Evolutionary conservation across 2,329 filamentous ascomycete genomes (phyloP), one percentile per base, ranked within the genome.

Genomic region (Aspergillus bombycis): DNA sequence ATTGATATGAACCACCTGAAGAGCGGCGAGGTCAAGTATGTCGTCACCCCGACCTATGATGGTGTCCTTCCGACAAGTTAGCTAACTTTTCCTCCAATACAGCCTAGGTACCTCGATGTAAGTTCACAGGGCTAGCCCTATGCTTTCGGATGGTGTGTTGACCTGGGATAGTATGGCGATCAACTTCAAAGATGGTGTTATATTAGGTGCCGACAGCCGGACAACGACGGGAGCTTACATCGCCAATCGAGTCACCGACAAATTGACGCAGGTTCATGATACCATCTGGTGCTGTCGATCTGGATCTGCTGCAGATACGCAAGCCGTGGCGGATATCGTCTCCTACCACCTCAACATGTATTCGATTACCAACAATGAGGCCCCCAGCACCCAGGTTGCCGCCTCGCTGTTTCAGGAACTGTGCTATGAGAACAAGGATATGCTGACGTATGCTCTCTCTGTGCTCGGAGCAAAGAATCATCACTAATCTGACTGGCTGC

Each of bases 211-310:
- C 74, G 95, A 99, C 81, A 97, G 93, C 75, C 89, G 95, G 84
- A 99, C 95, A 70, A 99, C 95, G 54, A 99, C 94, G 61, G 95
- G 95, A 74, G 89, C 94, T 72, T 99, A 98, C 86, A 98, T 99
- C 77, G 95, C 95, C 74, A 99, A 99, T 82, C 91, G 95, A 85
- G 95, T 99, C 70, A 99, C 95, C 68, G 95, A 99, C 86, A 99
- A 99, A 86, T 89, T 99, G 78, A 99, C 95, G 74, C 91, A 94
- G 84, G 94, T 99, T 65, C 92, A 96, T 83, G 95, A 99, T 81
- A 98, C 94, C 64, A 98, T 99, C 81, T 99, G 95, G 95, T 99
- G 95, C 84, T 99, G 95, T 84, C 91, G 95, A 75, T 98, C 95
- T 65, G 95, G 95, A 58, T 99, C 95, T 30, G 95, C 95, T 36